Base-by-base conservation (phyloP, 805 yeast species). In the Yarrowia sp. region DNA sequence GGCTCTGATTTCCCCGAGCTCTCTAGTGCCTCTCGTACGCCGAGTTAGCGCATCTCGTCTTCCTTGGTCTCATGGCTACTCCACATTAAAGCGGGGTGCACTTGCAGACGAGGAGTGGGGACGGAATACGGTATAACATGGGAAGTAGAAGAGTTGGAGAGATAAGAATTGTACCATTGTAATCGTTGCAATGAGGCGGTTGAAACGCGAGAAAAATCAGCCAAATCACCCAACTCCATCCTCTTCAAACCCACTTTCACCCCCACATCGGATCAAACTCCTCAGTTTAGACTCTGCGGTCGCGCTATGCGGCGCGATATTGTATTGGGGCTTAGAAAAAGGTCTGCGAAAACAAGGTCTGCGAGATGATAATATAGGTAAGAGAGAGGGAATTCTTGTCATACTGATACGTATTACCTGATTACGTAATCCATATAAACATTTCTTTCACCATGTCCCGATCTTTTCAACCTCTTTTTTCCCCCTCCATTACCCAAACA, bases 81-180 rank as follows among this genome's bases (percentile, higher is more conserved):
- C 59, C 59, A 53, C 59, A 53, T 19, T 40, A 53, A 53, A 53
- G 59, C 59, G 59, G 59, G 59, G 59, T 53, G 59, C 59, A 38
- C 59, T 53, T 38, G 59, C 59, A 53, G 59, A 12, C 22, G 36
- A 10, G 15, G 56, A n/a, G 8, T 19, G 45, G 16, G 45, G 59
- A 32, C 36, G 5, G 16, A 11, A 26, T 50, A 5, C 7, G 11
- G 1, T 12, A 12, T 32, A 40, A 16, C 3, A 32, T 10, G 16
- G 10, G 36, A 26, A 26, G 32, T 5, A 26, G 8, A 4, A 22
- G 19, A 32, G 36, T 0, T 48, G 8, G 38, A 48, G 16, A 15
- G 11, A 8, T 2, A 32, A 19, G 3, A 38, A 5, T 0, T 12
- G 45, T 14, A 14, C 14, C 12, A 15, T 11, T 12, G 19, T 12